Conservation (phyloP, 1,284 basidiomycete species). For the Ceratorhiza oryzae-sativae region DNA sequence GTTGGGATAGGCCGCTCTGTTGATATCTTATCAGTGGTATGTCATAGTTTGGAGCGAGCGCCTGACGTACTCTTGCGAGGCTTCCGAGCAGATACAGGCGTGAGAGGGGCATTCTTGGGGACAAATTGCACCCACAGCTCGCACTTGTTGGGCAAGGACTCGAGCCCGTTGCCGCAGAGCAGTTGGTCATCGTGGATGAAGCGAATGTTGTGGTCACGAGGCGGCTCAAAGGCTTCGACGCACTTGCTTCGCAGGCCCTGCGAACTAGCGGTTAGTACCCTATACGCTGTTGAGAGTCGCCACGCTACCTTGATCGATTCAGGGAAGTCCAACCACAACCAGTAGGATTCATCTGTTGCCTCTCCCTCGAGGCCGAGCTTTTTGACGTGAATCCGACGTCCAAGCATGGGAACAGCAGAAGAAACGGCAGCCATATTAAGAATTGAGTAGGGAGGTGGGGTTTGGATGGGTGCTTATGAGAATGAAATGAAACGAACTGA, state of each 20-base stretch:
- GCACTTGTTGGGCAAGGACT: constrained; percentile 25
- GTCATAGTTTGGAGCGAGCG: background rate
- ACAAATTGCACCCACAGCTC: constrained; percentile 38
- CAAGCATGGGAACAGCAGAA: constrained; percentile 30
- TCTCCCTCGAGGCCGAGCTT: constrained; percentile 32
- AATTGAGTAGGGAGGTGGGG: background rate
- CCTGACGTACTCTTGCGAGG: constrained; percentile 23
- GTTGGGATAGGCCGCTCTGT: constrained; percentile 22
- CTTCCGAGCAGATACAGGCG: constrained; percentile 35
- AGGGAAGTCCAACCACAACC: constrained; percentile 34
- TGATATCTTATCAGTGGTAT: constrained; percentile 21
- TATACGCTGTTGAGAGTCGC: background rate
- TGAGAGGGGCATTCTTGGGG: constrained; percentile 30
- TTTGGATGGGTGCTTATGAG: background rate
- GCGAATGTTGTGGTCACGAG: constrained; percentile 13
- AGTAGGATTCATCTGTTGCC: constrained; percentile 33
- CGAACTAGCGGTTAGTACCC: background rate
- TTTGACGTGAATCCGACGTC: constrained; percentile 37
- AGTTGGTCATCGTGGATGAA: constrained; percentile 32
- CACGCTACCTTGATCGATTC: constrained; percentile 32
- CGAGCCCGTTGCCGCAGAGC: constrained; percentile 28
- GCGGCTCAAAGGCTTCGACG: constrained; percentile 32
- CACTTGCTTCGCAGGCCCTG: constrained; percentile 35
- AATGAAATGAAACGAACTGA: constrained; percentile 14
- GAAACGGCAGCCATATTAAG: constrained; percentile 24